Evolutionary conservation across 208 protist genomes (phyloP).

Genomic region (Trypanosoma avium): DNA sequence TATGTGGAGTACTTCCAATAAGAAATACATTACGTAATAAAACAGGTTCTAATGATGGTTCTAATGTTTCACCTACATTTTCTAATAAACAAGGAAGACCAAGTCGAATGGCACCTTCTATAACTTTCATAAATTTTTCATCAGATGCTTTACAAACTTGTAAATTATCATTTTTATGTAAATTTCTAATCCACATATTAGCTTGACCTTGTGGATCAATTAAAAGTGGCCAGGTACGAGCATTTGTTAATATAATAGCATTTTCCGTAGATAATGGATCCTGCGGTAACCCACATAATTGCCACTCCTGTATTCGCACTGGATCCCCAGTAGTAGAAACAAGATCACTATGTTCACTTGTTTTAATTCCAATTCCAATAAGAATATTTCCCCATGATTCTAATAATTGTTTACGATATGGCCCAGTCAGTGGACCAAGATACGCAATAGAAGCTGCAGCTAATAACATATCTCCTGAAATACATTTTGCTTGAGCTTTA

Average conservation of each 20-base stretch:
- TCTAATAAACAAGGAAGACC: conserved; percentile 97
- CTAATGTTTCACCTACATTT: conserved; percentile 94
- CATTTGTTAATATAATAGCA: conserved; percentile 94
- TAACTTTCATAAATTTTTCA: conserved; percentile 92
- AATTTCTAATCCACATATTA: conserved; percentile 97
- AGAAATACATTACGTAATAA: conserved; percentile 95
- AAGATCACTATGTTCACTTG: conserved; percentile 77
- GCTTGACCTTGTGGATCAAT: conserved; percentile 99
- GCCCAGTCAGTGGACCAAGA: conserved; percentile 94
- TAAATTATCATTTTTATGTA: conserved; percentile 93
- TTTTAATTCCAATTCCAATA: conserved; percentile 38
- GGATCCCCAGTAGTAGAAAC: conserved; percentile 92
- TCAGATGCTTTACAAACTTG: conserved; percentile 96
- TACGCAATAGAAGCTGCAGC: conserved; percentile 95
- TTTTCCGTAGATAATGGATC: conserved; percentile 97
- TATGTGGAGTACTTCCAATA: conserved; percentile 91
- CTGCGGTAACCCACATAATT: conserved; percentile 94
- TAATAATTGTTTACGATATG: conserved; percentile 89
- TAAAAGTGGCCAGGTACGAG: conserved; percentile 96
- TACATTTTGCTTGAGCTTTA: conserved; percentile 75
- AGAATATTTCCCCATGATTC: conserved; percentile 85
- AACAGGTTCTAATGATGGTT: conserved; percentile 96
- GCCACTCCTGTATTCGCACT: conserved; percentile 95
- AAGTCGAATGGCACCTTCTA: conserved; percentile 96
- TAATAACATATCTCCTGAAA: conserved; percentile 96